A percentile compares a stretch with the other conserved stretches of the same genome.
phyloP scores from a whole-genome alignment of 1,284 basidiomycete genomes.

The Ceraceosorus guamensis region DNA sequence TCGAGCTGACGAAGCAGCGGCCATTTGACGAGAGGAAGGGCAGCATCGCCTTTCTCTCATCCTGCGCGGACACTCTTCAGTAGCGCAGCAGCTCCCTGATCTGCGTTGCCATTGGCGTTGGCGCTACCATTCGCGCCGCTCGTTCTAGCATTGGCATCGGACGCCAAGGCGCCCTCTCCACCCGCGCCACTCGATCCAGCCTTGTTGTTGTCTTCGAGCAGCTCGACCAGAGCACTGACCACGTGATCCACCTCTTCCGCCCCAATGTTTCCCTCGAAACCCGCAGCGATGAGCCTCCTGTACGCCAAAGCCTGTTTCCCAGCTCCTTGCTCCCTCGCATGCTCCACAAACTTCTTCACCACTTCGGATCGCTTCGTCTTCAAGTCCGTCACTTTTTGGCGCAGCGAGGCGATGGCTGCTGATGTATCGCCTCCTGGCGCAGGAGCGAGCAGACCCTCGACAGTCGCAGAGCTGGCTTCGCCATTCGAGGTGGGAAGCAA shows the following conservation, averaged over 20 bases:
- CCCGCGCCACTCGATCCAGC: not conserved
- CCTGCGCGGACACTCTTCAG: too few relatives aligned
- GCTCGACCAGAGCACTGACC: constrained; percentile 41
- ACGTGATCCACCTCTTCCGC: constrained; percentile 45
- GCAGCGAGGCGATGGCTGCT: constrained; percentile 18
- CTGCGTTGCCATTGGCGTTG: too few relatives aligned
- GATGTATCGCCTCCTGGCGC: constrained; percentile 12
- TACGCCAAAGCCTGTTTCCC: constrained; percentile 43
- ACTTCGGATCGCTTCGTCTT: constrained; percentile 18
- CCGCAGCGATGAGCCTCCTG: constrained; percentile 43
- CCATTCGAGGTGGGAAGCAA: constrained; percentile 8
- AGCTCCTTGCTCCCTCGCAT: constrained; percentile 35
- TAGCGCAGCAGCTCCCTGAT: too few relatives aligned
- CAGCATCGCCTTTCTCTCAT: too few relatives aligned
- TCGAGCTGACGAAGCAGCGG: too few relatives aligned
- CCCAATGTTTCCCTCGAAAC: constrained; percentile 39
- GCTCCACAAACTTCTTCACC: constrained; percentile 22
- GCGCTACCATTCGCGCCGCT: too few relatives aligned
- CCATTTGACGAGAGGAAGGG: too few relatives aligned
- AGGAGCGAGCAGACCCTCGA: constrained; percentile 10
- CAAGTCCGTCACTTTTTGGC: constrained; percentile 15
- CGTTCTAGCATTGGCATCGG: too few relatives aligned
- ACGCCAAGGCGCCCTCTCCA: too few relatives aligned
- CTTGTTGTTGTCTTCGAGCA: constrained; percentile 27
- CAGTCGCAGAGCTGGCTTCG: constrained; percentile 4